Conservation (phyloP, 1,284 basidiomycete species). For the Omphalotus olearius region DNA sequence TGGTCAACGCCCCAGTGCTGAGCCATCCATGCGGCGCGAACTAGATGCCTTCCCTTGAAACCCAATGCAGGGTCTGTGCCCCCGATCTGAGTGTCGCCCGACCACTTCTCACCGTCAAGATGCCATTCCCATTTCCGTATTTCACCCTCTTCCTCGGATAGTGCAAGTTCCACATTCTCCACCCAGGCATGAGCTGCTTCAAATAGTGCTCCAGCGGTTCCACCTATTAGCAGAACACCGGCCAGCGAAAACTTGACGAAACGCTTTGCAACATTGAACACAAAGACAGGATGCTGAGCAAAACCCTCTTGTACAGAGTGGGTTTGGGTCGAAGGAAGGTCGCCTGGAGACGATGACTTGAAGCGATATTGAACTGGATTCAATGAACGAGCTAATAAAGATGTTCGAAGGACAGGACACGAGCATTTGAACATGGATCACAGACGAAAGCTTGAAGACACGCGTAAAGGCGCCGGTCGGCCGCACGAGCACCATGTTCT, state of each 20-base stretch:
- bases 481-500: no score
- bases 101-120: conserved; percentile 67
- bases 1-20: conserved; percentile 67
- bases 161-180: conserved; percentile 54
- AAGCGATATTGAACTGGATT: neutral
- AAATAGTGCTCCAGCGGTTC: conserved; percentile 24
- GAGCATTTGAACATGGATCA: no score
- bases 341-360: neutral
- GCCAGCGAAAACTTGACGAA: conserved; percentile 30
- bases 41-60: conserved; percentile 57
- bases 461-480: no score
- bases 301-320: conserved; percentile 26
- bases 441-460: no score
- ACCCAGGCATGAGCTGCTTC: conserved; percentile 67
- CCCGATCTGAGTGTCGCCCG: conserved; percentile 54
- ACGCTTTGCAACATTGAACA: conserved; percentile 27
- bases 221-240: conserved; percentile 23
- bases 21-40: conserved; percentile 77
- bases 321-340: conserved; percentile 9
- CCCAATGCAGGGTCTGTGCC: conserved; percentile 76
- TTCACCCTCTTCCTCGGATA: conserved; percentile 49
- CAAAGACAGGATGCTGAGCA: conserved; percentile 28
- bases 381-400: neutral
- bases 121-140: conserved; percentile 70
- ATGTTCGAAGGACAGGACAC: neutral